phyloP scores from a whole-genome alignment of 2,329 filamentous ascomycete species.

The Diaporthe ilicicola region DNA sequence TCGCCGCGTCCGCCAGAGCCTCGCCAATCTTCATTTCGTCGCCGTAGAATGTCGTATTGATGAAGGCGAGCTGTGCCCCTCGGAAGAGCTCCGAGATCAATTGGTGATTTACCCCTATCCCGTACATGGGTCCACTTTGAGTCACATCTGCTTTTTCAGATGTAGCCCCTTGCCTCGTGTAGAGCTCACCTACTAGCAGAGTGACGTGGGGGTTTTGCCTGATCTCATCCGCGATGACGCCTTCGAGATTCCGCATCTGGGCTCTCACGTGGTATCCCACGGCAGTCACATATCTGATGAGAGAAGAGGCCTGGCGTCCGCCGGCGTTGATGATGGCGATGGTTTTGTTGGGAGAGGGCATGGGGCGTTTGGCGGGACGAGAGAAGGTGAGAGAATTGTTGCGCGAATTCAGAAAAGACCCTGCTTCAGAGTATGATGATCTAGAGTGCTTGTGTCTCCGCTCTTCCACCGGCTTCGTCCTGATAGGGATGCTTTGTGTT shows the following conservation, averaged over 20 bases:
- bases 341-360: slow-evolving; percentile 74
- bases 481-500: slow-evolving; percentile 33
- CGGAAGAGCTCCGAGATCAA: slow-evolving; percentile 82
- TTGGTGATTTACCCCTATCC: slow-evolving; percentile 73
- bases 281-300: slow-evolving; percentile 92
- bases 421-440: slow-evolving; percentile 67
- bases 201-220: slow-evolving; percentile 79
- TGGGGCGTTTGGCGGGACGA: slow-evolving; percentile 67
- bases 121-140: slow-evolving; percentile 68
- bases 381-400: slow-evolving; percentile 68
- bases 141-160: slow-evolving; percentile 69
- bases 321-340: slow-evolving; percentile 96
- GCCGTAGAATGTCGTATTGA: slow-evolving; percentile 97
- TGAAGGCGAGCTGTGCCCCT: slow-evolving; percentile 88
- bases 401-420: slow-evolving; percentile 62
- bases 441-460: slow-evolving; percentile 67
- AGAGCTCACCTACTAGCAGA: slow-evolving; percentile 71
- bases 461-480: slow-evolving; percentile 38
- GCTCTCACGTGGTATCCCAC: slow-evolving; percentile 94
- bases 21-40: slow-evolving; percentile 92
- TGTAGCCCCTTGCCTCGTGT: slow-evolving; percentile 59
- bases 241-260: slow-evolving; percentile 87
- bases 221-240: slow-evolving; percentile 88
- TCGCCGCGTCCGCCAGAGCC: slow-evolving; percentile 88
- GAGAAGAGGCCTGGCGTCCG: slow-evolving; percentile 92